Base-by-base conservation (phyloP, 2,329 filamentous ascomycete species). In the Magnaporthiopsis incrustans region DNA sequence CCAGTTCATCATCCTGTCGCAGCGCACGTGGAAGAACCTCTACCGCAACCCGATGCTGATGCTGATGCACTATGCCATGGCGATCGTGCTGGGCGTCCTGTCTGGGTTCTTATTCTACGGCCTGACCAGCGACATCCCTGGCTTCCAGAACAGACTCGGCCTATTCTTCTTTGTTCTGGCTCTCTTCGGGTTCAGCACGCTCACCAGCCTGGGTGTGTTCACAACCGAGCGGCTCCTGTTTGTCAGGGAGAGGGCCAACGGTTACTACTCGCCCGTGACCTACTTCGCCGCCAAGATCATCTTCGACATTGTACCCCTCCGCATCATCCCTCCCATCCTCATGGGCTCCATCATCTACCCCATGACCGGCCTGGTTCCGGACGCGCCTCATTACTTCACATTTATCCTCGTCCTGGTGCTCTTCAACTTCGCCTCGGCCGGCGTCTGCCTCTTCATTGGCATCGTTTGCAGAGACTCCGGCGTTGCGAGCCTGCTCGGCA, bases 21-120 rank as follows among this genome's bases (percentile, higher is more conserved):
- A 88, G 70, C 87, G 95, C 59, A 99, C 95, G 0, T 99, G 94
- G 94, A 92, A 90, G 73, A 99, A 99, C 73, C 82, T 99, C 8
- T 98, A 99, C 79, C 88, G 95, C 65, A 97, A 99, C 74, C 95
- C 95, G 1, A 93, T 98, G 85, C 81, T 99, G 66, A 99, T 99
- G 95, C 84, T 99, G 65, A 97, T 93, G 0, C 95, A 99, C 77
- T 99, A 98, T 73, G 95, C 95, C 53, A 98, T 97, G 69, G 92
- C 95, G 10, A 98, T 99, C 66, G 79, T 98, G 0, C 84, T 99
- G 7, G 95, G 93, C 1, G 94, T 98, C 6, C 89, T 99, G 65
- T 93, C 94, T 2, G 95, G 95, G 4, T 98, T 91, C 76, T 83
- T 99, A 15, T 99, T 98, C 79, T 99, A 98, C 71, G 95, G 94